Evolutionary conservation across 169 alveolate genomes (phyloP).

Genomic region (Eimeria maxima): DNA sequence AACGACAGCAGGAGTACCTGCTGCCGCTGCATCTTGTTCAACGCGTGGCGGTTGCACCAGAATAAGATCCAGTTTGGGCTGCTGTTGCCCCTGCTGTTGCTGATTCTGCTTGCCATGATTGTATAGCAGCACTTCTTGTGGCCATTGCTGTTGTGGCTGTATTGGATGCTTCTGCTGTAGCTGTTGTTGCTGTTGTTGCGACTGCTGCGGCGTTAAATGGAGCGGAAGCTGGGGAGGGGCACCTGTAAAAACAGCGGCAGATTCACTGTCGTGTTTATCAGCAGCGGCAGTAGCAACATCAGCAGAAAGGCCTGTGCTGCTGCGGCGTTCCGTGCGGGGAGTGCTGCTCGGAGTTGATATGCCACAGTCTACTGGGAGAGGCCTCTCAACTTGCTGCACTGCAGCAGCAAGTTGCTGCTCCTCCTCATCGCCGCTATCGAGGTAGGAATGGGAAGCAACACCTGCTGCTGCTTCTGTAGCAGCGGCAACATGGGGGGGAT

Average conservation of each 20-base stretch:
- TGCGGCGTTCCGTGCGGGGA: constrained; percentile 54
- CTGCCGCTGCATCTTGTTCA: neutral
- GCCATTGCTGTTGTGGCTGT: neutral
- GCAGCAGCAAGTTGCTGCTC: constrained; percentile 64
- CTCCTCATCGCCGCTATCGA: constrained; percentile 52
- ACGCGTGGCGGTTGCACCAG: constrained; percentile 25
- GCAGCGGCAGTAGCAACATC: neutral
- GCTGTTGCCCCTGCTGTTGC: neutral
- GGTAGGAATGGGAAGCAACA: neutral
- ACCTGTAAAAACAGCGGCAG: neutral
- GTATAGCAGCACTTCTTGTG: neutral
- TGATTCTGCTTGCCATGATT: neutral
- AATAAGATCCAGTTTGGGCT: neutral
- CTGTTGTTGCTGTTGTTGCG: neutral
- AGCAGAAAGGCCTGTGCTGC: neutral
- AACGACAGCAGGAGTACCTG: neutral
- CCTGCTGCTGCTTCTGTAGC: neutral
- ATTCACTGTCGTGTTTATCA: neutral
- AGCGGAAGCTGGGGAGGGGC: neutral
- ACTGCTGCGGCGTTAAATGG: neutral
- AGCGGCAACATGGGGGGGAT: neutral
- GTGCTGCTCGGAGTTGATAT: constrained; percentile 54
- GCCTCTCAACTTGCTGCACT: constrained; percentile 37
- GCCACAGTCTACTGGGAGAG: constrained; percentile 51
- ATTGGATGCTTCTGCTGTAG: too few species aligned